Conservation (phyloP, 768 basidiomycete genomes). For the Lactarius akahatsu region DNA sequence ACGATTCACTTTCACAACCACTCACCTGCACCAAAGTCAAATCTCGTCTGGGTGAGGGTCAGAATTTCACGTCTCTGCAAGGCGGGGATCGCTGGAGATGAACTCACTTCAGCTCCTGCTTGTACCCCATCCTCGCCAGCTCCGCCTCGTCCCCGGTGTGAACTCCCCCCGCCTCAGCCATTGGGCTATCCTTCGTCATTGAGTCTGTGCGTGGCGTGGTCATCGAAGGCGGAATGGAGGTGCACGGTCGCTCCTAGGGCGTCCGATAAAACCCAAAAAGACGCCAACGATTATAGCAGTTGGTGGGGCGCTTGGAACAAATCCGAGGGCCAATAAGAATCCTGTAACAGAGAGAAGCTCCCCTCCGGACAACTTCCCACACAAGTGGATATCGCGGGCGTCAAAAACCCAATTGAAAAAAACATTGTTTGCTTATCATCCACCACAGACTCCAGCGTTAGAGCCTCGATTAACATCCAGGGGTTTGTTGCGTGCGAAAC, state of each 20-base stretch:
- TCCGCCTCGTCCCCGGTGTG: slow-evolving; percentile 53
- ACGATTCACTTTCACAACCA: slow-evolving; percentile 11
- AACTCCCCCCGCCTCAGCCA: background rate
- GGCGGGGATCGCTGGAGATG: background rate
- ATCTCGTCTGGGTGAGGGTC: slow-evolving; percentile 48
- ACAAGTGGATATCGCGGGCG: background rate
- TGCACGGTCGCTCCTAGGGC: background rate
- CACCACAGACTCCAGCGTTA: background rate
- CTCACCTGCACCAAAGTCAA: slow-evolving; percentile 59
- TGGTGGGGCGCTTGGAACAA: background rate
- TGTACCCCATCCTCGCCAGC: slow-evolving; percentile 69
- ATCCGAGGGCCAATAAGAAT: background rate
- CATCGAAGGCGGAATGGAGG: background rate
- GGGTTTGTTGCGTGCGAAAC: background rate
- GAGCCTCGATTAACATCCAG: background rate
- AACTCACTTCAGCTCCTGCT: slow-evolving; percentile 62
- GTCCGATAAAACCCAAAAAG: background rate
- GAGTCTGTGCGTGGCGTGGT: background rate
- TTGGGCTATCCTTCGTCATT: background rate
- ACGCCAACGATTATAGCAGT: background rate
- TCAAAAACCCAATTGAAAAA: background rate
- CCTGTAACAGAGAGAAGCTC: background rate
- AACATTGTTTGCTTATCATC: background rate
- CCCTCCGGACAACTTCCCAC: background rate
- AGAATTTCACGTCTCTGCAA: background rate